Conservation (phyloP, 106 monocot genomes). For the Dactylorhiza incarnata region DNA sequence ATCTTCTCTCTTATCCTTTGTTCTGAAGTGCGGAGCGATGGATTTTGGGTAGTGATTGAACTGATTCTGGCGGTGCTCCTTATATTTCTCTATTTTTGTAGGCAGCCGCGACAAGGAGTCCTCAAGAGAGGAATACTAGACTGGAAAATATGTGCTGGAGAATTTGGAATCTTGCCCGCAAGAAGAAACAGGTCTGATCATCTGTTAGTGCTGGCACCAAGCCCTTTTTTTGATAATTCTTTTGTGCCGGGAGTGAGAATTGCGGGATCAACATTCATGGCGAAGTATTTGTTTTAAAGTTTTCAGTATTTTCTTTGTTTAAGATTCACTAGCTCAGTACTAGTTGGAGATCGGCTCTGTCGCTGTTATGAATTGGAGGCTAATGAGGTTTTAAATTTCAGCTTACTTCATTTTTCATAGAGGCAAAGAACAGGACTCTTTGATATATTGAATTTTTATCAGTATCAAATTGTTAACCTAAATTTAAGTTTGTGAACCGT, state of each 20-base stretch:
- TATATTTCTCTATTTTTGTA: conserved; percentile 10
- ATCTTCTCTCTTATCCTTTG: neutral
- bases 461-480: neutral
- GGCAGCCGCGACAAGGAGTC: conserved; percentile 82
- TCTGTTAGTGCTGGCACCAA: neutral
- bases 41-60: neutral
- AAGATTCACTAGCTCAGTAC: neutral
- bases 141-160: conserved; percentile 99
- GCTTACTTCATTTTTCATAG: conserved; percentile 1
- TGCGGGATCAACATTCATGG: neutral
- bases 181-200: conserved; percentile 88
- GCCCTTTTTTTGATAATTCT: neutral
- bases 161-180: conserved; percentile 97
- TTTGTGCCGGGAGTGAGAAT: neutral
- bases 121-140: conserved; percentile 96
- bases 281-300: neutral
- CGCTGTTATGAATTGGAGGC: neutral
- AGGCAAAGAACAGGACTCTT: neutral
- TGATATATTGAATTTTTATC: neutral
- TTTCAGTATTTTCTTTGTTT: neutral
- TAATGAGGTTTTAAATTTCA: neutral
- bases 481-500: neutral
- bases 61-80: conserved; percentile 1
- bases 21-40: neutral
- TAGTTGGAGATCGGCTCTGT: neutral